phyloP scores from a whole-genome alignment of 139 green algal species.

The Chlamydomonas incerta region DNA sequence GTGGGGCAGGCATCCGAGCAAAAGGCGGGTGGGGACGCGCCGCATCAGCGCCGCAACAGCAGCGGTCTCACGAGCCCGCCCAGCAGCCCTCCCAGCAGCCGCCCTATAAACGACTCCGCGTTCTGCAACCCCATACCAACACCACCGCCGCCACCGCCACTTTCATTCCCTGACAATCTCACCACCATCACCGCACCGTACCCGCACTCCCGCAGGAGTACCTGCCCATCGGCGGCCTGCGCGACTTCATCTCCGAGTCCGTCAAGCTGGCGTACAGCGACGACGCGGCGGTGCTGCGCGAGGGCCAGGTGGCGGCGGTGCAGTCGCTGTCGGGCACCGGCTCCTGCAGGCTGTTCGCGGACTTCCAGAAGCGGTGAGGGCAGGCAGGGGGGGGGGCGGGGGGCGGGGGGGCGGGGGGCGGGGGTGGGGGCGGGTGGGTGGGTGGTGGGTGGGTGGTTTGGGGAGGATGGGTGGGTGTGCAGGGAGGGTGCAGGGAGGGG shows the following conservation, averaged over 20 bases:
- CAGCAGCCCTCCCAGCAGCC: too few species aligned
- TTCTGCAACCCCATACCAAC: too few species aligned
- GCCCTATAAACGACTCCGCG: too few species aligned
- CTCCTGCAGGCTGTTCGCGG: constrained; percentile 87
- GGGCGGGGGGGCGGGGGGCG: too few species aligned
- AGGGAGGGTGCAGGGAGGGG: not conserved
- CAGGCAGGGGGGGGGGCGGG: not conserved
- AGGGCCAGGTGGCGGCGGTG: constrained; percentile 75
- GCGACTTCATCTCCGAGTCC: constrained; percentile 78
- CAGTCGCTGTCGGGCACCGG: constrained; percentile 89
- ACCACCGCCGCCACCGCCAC: not conserved
- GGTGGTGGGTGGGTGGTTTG: too few species aligned
- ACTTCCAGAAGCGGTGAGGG: constrained; percentile 80
- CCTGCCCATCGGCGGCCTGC: constrained; percentile 85
- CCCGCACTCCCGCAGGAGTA: constrained; percentile 62
- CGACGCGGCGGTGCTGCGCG: constrained; percentile 34
- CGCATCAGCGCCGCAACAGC: too few species aligned
- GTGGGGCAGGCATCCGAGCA: too few species aligned
- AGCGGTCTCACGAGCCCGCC: too few species aligned
- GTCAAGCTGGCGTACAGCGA: constrained; percentile 91
- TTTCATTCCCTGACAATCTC: not conserved
- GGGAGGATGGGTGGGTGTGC: not conserved
- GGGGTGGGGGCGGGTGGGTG: too few species aligned
- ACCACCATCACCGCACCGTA: not conserved
- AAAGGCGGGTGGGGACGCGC: too few species aligned